phyloP scores from a whole-genome alignment of 371 early-diverging fungal genomes.

The Cokeromyces recurvatus region DNA sequence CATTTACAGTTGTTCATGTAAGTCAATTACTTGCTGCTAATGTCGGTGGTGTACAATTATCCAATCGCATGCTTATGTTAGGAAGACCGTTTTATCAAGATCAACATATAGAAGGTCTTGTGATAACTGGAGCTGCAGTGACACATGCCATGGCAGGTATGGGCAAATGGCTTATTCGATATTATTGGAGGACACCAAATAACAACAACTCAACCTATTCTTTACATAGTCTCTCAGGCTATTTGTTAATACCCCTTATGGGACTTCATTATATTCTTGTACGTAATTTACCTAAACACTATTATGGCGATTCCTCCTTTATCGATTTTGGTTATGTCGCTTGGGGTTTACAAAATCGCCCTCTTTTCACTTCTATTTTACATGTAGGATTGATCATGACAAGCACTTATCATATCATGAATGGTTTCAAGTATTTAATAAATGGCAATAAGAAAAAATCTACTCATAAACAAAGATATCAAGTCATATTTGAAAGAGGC shows the following conservation, averaged over 20 bases:
- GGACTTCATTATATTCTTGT: constrained; percentile 30
- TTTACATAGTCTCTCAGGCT: constrained; percentile 26
- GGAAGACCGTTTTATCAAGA: constrained; percentile 47
- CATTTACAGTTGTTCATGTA: constrained; percentile 29
- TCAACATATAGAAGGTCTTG: constrained; percentile 28
- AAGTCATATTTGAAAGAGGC: too few species aligned
- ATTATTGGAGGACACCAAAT: constrained; percentile 15
- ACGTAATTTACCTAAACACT: constrained; percentile 24
- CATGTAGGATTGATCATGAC: constrained; percentile 27
- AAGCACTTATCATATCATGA: constrained; percentile 29
- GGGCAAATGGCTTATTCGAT: constrained; percentile 26
- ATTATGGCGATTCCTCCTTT: constrained; percentile 44
- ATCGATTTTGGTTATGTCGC: constrained; percentile 41
- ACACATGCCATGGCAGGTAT: constrained; percentile 32
- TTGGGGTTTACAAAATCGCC: constrained; percentile 40
- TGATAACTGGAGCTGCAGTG: constrained; percentile 33
- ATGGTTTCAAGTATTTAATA: constrained; percentile 23
- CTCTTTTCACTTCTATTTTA: constrained; percentile 27
- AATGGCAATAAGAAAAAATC: neutral
- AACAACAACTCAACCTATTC: neutral
- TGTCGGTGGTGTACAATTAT: constrained; percentile 24
- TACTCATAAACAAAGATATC: too few species aligned
- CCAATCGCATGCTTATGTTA: constrained; percentile 32
- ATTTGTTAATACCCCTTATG: constrained; percentile 24
- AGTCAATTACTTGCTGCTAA: constrained; percentile 31